Evolutionary conservation across 306 rosid genomes (phyloP), one percentile per base, ranked within the genome.

Genomic region (Canavalia ensiformis): DNA sequence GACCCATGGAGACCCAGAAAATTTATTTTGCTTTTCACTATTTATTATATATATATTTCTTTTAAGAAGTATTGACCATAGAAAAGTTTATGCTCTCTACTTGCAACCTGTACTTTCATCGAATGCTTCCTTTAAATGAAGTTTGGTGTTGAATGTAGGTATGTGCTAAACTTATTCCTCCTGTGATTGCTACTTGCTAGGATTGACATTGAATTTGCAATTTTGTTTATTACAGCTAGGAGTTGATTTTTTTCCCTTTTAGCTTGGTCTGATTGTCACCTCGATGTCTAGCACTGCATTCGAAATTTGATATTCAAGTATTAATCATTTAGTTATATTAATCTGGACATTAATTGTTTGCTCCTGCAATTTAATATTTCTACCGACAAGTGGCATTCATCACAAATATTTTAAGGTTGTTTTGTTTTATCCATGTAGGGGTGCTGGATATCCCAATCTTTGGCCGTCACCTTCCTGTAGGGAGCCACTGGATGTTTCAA

Each of bases 401-500:
- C 25, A 13, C 72, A 52, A 52, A 31, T 52, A 64, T 18, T 45
- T 69, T 39, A 47, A 67, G 42, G 13, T 45, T 78, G 12, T 82
- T 82, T 67, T 33, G 52, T 49, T 52, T 78, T 68, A n/a, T 52
- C 42, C 34, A 18, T 78, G 78, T 86, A 95, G 99, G 99, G 99
- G 99, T 71, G 59, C 51, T 66, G 99, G 99, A 79, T 95, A 95
- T 92, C 98, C 99, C 1, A 90, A 90, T 82, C 96, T 95, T 59
- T 95, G 99, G 99, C 98, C 99, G 77, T 86, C 96, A 80, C 81
- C 94, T 77, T 76, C 92, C 34, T 95, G 99, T 72, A 90, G 68
- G 87, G 93, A 91, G 84, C 99, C 99, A 5, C 96, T 95, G 49
- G 99, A 95, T 79, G 96, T 95, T 86, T 77, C 99, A 39, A 93